These are phyloP conservation scores for Didymella pinodella DNA, from an alignment of 2,329 filamentous ascomycete genomes.

Conservation along the genomic window DNA sequence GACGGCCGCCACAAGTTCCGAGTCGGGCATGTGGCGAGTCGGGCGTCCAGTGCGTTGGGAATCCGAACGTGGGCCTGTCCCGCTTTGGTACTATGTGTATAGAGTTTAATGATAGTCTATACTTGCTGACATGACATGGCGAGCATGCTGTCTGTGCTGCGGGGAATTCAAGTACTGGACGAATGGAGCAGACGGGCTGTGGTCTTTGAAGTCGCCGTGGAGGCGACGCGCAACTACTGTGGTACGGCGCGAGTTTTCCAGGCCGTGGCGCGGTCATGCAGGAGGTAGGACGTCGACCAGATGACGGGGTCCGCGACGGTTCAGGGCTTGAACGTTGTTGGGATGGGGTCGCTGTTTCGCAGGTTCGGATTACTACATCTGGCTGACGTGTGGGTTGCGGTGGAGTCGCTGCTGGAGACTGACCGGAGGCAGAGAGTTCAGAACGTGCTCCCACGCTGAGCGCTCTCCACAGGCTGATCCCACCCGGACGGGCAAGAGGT, in stretches of 20 bases:
- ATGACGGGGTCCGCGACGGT: constrained; percentile 5
- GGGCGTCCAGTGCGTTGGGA: constrained; percentile 4
- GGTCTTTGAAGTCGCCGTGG: neutral
- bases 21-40: constrained; percentile 1
- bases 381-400: constrained; percentile 4
- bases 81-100: neutral
- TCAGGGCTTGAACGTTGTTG: constrained; percentile 2
- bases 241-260: neutral
- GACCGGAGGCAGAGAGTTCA: constrained; percentile 1
- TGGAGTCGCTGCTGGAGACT: constrained; percentile 8
- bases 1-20: neutral
- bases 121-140: neutral
- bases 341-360: constrained; percentile 2
- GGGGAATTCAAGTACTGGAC: neutral
- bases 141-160: neutral
- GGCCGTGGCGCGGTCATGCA: constrained; percentile 5
- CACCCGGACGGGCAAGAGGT: constrained; percentile 4
- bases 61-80: neutral
- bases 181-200: neutral
- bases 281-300: constrained; percentile 5
- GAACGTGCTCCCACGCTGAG: constrained; percentile 6
- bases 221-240: neutral
- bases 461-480: constrained; percentile 7
- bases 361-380: neutral
- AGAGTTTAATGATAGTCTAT: neutral